Percentiles rank a stretch among this genome's conserved stretches.
phyloP scores from a whole-genome alignment of 371 early-diverging fungal genomes.

The Dinochytrium kinnereticum region DNA sequence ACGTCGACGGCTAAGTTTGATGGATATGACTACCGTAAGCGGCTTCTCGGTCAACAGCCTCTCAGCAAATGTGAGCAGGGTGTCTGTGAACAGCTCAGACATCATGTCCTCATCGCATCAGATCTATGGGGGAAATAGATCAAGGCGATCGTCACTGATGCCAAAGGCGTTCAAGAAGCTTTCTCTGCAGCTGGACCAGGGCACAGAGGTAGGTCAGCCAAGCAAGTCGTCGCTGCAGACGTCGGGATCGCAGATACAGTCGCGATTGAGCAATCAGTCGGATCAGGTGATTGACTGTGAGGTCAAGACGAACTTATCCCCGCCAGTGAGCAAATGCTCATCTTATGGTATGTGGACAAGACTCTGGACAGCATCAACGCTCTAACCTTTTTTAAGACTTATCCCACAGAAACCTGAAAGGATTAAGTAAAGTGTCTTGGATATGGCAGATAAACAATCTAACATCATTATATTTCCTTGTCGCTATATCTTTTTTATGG shows the following conservation, averaged over 20 bases:
- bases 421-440: too few species aligned
- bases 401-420: too few species aligned
- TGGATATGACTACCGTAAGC: neutral
- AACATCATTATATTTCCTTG: too few species aligned
- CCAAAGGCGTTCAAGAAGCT: neutral
- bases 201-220: neutral
- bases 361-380: neutral
- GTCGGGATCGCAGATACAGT: neutral
- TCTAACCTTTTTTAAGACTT: neutral
- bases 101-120: neutral
- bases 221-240: neutral
- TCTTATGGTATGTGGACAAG: neutral
- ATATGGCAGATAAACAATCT: neutral
- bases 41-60: constrained; percentile 1
- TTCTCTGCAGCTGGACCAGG: neutral
- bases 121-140: neutral
- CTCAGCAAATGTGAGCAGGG: too few species aligned
- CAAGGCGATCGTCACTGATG: neutral
- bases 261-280: neutral
- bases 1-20: neutral
- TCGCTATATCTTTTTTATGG: too few species aligned
- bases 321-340: too few species aligned
- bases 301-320: too few species aligned
- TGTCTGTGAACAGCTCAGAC: neutral
- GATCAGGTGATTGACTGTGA: neutral